Evolutionary conservation across 768 basidiomycete genomes (phyloP), one percentile per base, ranked within the genome.

Genomic region (Hebeloma cylindrosporum): DNA sequence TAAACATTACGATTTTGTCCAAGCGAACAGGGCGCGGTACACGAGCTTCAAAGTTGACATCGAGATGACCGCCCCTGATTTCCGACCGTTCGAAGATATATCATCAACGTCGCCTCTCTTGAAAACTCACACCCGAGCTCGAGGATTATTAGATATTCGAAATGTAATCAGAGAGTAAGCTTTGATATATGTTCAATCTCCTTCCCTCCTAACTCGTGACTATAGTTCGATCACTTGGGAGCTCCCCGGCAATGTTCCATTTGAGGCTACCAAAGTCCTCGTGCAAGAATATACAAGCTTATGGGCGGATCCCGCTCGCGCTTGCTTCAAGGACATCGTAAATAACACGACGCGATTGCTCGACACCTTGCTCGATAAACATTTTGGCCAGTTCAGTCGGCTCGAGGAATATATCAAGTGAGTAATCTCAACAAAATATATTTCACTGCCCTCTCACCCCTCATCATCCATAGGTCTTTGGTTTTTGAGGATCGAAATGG

Each of bases 191-290:
- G 7, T 40, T 39, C 32, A 18, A n/a, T 8, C 3, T 4, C 26
- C 10, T 17, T 9, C 17, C n/a, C 20, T 23, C 30, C 11, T n/a
- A 5, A 40, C 6, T 26, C 38, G 10, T 18, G 14, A 3, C 6
- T 13, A 2, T 22, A 72, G 70, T 4, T 65, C 64, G 1, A 64
- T 63, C 7, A 59, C 60, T 9, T 72, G 69, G 68, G 70, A 72
- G 30, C 61, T 71, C 3, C 67, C 66, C 0, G 57, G 52, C 0
- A 56, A 64, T 42, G 58, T 69, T 26, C 69, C 69, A 0, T 71
- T 64, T 28, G 63, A 69, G 11, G 68, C 66, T 1, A 64, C 58
- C 0, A 62, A 57, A 37, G 42, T 45, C 0, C 58, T 69, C 17
- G 53, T 71, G 11, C n/a, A 35, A 17, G 42, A 53, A 13, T 63